Evolutionary conservation across 352 stramenopile genomes (phyloP).

Genomic region (Globisporangium heterothallicum): DNA sequence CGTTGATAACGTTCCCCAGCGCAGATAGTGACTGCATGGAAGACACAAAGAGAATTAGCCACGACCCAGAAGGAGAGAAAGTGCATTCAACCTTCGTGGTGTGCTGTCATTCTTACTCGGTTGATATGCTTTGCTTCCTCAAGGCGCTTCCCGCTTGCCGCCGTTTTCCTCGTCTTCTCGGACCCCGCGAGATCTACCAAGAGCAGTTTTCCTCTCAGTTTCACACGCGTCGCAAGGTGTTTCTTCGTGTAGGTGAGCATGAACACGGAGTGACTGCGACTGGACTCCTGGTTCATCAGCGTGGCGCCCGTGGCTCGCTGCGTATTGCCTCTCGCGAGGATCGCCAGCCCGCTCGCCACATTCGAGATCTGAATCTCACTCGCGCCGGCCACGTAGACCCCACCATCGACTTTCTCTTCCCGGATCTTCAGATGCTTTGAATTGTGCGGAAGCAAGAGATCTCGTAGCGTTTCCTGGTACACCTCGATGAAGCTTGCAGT

Average conservation of each 20-base stretch:
- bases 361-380: slow-evolving; percentile 35
- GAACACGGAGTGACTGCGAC: slow-evolving; percentile 71
- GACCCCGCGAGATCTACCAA: slow-evolving; percentile 72
- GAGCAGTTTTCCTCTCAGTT: slow-evolving; percentile 28
- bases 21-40: slow-evolving; percentile 67
- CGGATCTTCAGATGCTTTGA: slow-evolving; percentile 29
- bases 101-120: slow-evolving; percentile 16
- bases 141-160: slow-evolving; percentile 39
- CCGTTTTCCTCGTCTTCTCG: slow-evolving; percentile 53
- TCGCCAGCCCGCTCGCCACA: slow-evolving; percentile 19
- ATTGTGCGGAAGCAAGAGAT: slow-evolving; percentile 42
- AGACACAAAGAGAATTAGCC: neutral
- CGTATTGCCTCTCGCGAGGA: slow-evolving; percentile 30
- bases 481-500: slow-evolving; percentile 59
- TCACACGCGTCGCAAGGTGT: slow-evolving; percentile 4
- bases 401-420: slow-evolving; percentile 28
- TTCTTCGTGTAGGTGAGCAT: slow-evolving; percentile 36
- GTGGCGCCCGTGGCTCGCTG: slow-evolving; percentile 41
- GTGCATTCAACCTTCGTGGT: no score
- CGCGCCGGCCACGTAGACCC: slow-evolving; percentile 46
- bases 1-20: slow-evolving; percentile 68
- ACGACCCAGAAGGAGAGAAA: no score
- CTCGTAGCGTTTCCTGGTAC: slow-evolving; percentile 62
- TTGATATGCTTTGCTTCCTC: slow-evolving; percentile 80
- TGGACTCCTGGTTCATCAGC: slow-evolving; percentile 56